Evolutionary conservation across 345 rosid genomes (phyloP).

Genomic region (Lumnitzera littorea): DNA sequence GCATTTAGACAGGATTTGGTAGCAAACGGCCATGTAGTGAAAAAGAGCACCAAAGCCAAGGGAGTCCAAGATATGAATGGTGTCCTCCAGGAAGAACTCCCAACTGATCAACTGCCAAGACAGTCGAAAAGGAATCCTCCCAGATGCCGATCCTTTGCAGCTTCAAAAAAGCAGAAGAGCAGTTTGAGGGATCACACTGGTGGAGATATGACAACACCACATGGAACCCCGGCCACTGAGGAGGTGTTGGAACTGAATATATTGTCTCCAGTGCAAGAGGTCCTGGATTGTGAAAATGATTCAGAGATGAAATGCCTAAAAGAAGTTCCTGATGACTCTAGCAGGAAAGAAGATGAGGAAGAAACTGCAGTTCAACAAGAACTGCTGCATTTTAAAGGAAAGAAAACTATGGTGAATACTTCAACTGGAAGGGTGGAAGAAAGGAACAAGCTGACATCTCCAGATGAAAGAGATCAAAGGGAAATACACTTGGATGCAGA

Average conservation of each 20-base stretch:
- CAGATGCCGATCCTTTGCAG: slow-evolving; percentile 4
- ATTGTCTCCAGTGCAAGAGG: slow-evolving; percentile 10
- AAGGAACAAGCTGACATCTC: background rate
- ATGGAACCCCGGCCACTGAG: background rate
- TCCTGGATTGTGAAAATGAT: slow-evolving; percentile 3
- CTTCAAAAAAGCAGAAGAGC: background rate
- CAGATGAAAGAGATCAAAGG: background rate
- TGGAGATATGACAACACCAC: background rate
- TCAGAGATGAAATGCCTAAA: slow-evolving; percentile 1
- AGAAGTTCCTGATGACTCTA: slow-evolving; percentile 8
- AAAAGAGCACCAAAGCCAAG: slow-evolving; percentile 6
- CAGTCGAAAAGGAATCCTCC: slow-evolving; percentile 9
- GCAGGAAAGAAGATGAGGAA: slow-evolving; percentile 1
- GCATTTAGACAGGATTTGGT: slow-evolving; percentile 1
- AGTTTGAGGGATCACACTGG: background rate
- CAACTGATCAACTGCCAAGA: slow-evolving; percentile 13
- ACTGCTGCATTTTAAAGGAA: background rate
- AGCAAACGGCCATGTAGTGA: slow-evolving; percentile 7
- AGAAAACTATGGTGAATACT: background rate
- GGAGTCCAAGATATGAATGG: background rate
- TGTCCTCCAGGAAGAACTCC: background rate
- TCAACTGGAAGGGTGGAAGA: background rate
- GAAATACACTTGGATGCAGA: background rate
- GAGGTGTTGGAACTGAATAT: background rate
- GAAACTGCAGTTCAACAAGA: slow-evolving; percentile 2